These are phyloP conservation scores for Aureobasidium sp. DNA, from an alignment of 2,329 filamentous ascomycete genomes.

Conservation along the genomic window DNA sequence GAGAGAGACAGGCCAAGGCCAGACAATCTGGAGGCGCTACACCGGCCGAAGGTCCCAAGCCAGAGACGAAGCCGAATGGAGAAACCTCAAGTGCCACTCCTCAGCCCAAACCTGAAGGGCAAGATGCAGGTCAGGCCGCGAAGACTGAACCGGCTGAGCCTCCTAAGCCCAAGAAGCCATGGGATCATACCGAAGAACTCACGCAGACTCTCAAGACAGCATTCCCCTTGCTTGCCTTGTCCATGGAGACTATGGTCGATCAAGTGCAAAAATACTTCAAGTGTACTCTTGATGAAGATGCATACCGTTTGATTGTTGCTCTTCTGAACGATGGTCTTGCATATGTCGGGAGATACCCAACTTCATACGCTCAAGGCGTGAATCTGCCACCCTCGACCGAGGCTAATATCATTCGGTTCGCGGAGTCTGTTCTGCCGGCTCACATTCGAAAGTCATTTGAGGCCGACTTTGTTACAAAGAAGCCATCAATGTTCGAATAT, in stretches of 20 bases:
- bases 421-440: slow-evolving; percentile 86
- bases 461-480: slow-evolving; percentile 89
- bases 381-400: slow-evolving; percentile 87
- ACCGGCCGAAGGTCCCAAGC: slow-evolving; percentile 25
- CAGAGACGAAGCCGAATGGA: slow-evolving; percentile 40
- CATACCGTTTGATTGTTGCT: slow-evolving; percentile 94
- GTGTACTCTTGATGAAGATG: slow-evolving; percentile 95
- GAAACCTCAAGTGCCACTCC: slow-evolving; percentile 29
- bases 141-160: slow-evolving; percentile 32
- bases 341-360: slow-evolving; percentile 82
- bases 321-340: slow-evolving; percentile 90
- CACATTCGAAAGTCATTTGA: slow-evolving; percentile 97
- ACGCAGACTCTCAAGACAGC: slow-evolving; percentile 94
- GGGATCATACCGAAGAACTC: slow-evolving; percentile 95
- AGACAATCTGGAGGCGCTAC: slow-evolving; percentile 47
- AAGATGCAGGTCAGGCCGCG: slow-evolving; percentile 22
- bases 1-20: slow-evolving; percentile 47
- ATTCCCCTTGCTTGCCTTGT: slow-evolving; percentile 88
- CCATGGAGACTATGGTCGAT: slow-evolving; percentile 99
- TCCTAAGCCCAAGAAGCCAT: slow-evolving; percentile 64
- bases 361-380: slow-evolving; percentile 80
- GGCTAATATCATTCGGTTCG: slow-evolving; percentile 92
- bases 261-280: slow-evolving; percentile 99
- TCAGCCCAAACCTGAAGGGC: slow-evolving; percentile 24
- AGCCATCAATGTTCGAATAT: slow-evolving; percentile 97